Conservation (phyloP, 148 eudicot genomes). For the Suaeda aralocaspica region DNA sequence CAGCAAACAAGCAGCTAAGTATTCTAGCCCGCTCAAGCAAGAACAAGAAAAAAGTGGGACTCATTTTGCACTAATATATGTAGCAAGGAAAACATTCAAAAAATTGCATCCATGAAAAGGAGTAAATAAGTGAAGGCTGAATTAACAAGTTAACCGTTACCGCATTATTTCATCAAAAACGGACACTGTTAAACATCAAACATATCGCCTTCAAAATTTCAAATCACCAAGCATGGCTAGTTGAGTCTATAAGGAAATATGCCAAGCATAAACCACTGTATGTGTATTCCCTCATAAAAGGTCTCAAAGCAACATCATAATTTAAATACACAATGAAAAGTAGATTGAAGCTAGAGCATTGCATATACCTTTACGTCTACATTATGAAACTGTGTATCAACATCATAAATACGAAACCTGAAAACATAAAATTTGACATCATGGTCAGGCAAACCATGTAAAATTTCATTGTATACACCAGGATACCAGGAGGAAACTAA, state of each 20-base stretch:
- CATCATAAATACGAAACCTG: conserved; percentile 93
- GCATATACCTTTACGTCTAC: conserved; percentile 67
- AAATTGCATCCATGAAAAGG: background rate
- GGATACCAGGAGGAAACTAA: conserved; percentile 8
- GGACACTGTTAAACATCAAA: background rate
- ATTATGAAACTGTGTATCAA: conserved; percentile 79
- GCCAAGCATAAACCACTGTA: background rate
- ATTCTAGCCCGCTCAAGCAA: no score
- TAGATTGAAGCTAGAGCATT: background rate
- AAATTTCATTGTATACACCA: conserved; percentile 10
- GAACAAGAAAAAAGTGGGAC: no score
- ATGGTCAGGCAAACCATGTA: conserved; percentile 11
- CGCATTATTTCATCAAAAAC: background rate
- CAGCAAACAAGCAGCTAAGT: no score
- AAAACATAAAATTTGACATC: conserved; percentile 7
- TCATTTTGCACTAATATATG: no score
- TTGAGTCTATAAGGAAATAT: background rate
- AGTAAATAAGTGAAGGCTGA: background rate
- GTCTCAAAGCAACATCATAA: background rate
- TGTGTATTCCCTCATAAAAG: background rate
- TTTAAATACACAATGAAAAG: background rate
- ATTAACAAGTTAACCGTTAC: background rate
- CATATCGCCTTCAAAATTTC: background rate
- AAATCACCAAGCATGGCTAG: background rate
- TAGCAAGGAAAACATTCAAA: background rate